These are phyloP conservation scores for Salix suchowensis DNA, from an alignment of 345 rosid genomes.

Conservation along the genomic window DNA sequence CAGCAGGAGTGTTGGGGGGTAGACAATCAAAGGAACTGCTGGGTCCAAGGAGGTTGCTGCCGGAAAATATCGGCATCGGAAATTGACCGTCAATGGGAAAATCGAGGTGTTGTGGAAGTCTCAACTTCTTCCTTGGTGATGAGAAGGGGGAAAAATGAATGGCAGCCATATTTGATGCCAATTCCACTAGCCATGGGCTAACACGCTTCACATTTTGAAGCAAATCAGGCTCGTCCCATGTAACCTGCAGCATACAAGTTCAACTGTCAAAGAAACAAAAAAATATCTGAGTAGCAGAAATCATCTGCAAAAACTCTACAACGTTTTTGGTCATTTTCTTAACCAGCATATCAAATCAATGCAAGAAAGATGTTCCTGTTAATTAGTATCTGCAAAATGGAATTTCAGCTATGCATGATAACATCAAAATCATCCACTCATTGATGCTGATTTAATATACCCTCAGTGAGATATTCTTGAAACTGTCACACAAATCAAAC, in stretches of 20 bases:
- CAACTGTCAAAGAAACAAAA: background rate
- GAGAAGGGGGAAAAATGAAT: constrained; percentile 69
- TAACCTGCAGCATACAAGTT: constrained; percentile 42
- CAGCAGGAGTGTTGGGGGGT: constrained; percentile 29
- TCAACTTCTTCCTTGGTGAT: constrained; percentile 82
- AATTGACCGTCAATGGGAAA: constrained; percentile 43
- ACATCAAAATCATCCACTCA: background rate
- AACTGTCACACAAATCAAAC: background rate
- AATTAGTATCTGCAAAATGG: background rate
- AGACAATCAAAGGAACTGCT: constrained; percentile 23
- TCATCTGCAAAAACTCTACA: background rate
- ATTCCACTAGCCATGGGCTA: constrained; percentile 90
- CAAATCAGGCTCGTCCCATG: constrained; percentile 97
- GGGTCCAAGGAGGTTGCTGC: constrained; percentile 23
- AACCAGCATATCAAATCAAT: background rate
- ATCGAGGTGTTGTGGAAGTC: constrained; percentile 52
- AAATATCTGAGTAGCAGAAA: background rate
- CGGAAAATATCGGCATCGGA: constrained; percentile 16
- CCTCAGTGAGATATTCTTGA: background rate
- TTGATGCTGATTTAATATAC: background rate
- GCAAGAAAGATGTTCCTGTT: background rate
- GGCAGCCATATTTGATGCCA: constrained; percentile 72
- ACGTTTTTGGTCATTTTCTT: background rate
- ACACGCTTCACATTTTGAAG: constrained; percentile 95
- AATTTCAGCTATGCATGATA: background rate